Evolutionary conservation across 345 rosid species (phyloP).

Genomic region (Eucalyptus erythrocorys): DNA sequence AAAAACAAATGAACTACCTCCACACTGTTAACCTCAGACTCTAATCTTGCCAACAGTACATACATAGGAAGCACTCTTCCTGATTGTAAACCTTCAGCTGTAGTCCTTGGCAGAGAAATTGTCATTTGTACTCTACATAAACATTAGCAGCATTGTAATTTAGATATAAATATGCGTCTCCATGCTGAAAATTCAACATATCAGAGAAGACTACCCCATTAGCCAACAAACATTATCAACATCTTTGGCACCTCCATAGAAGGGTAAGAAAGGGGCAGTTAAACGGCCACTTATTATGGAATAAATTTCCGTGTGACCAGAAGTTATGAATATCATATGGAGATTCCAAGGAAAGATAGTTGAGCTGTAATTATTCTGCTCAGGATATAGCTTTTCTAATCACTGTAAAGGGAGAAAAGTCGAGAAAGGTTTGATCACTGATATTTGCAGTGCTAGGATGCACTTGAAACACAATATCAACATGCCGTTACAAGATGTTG

Average conservation of each 20-base stretch:
- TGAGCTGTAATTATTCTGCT: neutral
- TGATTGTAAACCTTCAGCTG: constrained; percentile 40
- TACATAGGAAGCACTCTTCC: constrained; percentile 61
- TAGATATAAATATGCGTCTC: neutral
- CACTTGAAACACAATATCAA: neutral
- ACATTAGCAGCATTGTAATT: neutral
- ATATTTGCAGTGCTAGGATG: neutral
- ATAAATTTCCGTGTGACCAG: neutral
- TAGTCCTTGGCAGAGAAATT: constrained; percentile 38
- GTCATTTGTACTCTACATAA: constrained; percentile 67
- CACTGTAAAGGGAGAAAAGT: neutral
- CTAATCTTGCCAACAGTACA: constrained; percentile 69
- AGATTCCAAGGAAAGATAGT: neutral
- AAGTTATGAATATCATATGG: neutral
- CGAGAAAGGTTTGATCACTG: neutral
- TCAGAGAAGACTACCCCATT: neutral
- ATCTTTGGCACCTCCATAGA: neutral
- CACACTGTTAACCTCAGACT: constrained; percentile 32
- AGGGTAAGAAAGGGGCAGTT: neutral
- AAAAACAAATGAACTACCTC: constrained; percentile 39
- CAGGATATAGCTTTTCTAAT: neutral
- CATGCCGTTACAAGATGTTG: neutral
- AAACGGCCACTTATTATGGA: neutral
- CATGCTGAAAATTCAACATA: neutral
- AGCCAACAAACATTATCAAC: neutral